Evolutionary conservation across 2,329 filamentous ascomycete species (phyloP).

Genomic region (Rhytidhysteron rufulum): DNA sequence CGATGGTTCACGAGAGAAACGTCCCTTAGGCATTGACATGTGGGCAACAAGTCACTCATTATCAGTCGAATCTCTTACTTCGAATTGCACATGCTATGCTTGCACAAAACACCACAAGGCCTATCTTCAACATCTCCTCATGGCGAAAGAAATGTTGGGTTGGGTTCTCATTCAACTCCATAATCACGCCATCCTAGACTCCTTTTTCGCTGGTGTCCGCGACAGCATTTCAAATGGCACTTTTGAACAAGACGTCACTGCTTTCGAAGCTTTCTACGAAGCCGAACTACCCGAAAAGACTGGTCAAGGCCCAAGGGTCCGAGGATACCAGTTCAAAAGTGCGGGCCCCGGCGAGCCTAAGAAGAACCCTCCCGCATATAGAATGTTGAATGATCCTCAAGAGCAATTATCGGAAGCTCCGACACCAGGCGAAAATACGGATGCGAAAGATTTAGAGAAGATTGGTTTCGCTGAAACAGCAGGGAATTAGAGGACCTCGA

Average conservation of each 20-base stretch:
- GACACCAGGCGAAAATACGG: constrained; percentile 1
- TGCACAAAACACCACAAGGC: constrained; percentile 82
- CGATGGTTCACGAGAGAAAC: constrained; percentile 9
- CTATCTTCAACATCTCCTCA: constrained; percentile 81
- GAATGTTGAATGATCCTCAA: constrained; percentile 7
- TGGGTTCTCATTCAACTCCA: constrained; percentile 93
- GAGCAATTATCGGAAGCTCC: constrained; percentile 4
- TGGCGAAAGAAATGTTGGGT: constrained; percentile 92
- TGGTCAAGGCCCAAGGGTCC: constrained; percentile 62
- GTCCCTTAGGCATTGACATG: constrained; percentile 69
- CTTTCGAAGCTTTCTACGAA: constrained; percentile 68
- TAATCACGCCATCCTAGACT: constrained; percentile 70
- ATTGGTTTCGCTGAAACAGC: constrained; percentile 9
- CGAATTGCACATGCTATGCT: constrained; percentile 73
- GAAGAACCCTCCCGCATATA: constrained; percentile 9
- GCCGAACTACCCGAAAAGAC: constrained; percentile 67
- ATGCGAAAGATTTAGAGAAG: constrained; percentile 11
- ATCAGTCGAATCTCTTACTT: constrained; percentile 58
- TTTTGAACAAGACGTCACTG: constrained; percentile 52
- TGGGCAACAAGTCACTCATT: constrained; percentile 61
- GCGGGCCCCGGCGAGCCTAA: constrained; percentile 6
- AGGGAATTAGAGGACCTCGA: too few species aligned
- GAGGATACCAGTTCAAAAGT: constrained; percentile 10
- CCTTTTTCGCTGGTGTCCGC: constrained; percentile 72
- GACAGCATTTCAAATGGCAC: constrained; percentile 55